These are phyloP conservation scores for Pichia deserticola DNA, from an alignment of 805 yeast species.

Conservation along the genomic window DNA sequence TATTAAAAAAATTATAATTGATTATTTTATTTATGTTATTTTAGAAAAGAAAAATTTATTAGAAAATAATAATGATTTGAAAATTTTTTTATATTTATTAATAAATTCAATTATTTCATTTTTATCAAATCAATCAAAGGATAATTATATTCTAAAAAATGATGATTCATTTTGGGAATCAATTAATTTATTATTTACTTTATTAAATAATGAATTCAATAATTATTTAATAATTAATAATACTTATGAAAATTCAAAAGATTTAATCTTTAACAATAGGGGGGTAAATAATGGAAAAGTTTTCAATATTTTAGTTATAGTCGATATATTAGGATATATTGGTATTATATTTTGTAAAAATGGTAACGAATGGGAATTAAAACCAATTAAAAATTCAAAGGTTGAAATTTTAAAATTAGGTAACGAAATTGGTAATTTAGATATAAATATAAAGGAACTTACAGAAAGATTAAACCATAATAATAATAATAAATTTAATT, in stretches of 20 bases:
- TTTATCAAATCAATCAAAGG: background rate
- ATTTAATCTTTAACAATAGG: background rate
- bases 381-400: slow-evolving; percentile 1
- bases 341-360: slow-evolving; percentile 12
- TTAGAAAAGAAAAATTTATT: slow-evolving; percentile 11
- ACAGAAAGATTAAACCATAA: slow-evolving; percentile 6
- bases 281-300: slow-evolving; percentile 5
- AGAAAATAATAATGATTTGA: background rate
- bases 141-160: background rate
- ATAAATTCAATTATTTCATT: slow-evolving; percentile 9
- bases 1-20: slow-evolving; percentile 12
- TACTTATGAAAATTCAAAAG: background rate
- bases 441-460: slow-evolving; percentile 3
- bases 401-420: background rate
- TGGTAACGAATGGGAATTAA: background rate
- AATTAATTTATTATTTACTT: slow-evolving; percentile 17
- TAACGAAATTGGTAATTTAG: background rate
- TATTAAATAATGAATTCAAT: slow-evolving; percentile 13
- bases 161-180: slow-evolving; percentile 13
- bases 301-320: slow-evolving; percentile 11
- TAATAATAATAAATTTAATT: no score
- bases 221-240: background rate
- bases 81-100: slow-evolving; percentile 12
- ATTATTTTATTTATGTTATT: slow-evolving; percentile 19
- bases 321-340: slow-evolving; percentile 18